Percentiles rank a stretch among this genome's conserved stretches.
Conservation (phyloP, 805 yeast species). For the Kluyveromyces siamensis region DNA sequence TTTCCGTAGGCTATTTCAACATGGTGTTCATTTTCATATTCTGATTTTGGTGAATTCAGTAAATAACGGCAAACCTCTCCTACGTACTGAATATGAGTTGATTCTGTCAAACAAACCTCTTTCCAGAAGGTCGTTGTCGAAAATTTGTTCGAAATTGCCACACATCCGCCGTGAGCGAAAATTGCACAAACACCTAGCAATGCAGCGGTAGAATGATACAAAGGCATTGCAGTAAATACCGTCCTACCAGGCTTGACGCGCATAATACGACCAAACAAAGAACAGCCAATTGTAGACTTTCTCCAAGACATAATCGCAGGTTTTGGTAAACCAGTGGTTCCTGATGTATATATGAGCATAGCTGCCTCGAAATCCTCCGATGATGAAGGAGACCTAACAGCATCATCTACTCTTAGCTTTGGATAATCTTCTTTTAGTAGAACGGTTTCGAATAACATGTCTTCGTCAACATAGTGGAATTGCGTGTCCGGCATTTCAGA, state of each 20-base stretch:
- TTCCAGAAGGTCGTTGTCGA: slow-evolving; percentile 85
- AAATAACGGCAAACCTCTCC: slow-evolving; percentile 92
- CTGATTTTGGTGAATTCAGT: slow-evolving; percentile 53
- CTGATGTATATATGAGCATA: slow-evolving; percentile 78
- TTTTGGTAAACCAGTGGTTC: slow-evolving; percentile 92
- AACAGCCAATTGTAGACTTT: slow-evolving; percentile 64
- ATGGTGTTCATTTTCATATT: slow-evolving; percentile 53
- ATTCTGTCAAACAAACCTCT: slow-evolving; percentile 59
- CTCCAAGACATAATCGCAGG: slow-evolving; percentile 92
- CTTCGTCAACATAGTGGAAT: slow-evolving; percentile 45
- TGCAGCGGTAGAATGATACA: slow-evolving; percentile 92
- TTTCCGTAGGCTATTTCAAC: slow-evolving; percentile 78
- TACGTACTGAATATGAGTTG: slow-evolving; percentile 85
- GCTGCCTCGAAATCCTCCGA: slow-evolving; percentile 56
- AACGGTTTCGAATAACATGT: slow-evolving; percentile 34
- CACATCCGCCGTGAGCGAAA: slow-evolving; percentile 58
- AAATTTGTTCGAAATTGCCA: slow-evolving; percentile 72
- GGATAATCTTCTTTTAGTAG: slow-evolving; percentile 34
- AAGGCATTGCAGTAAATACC: slow-evolving; percentile 88
- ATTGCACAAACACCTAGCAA: slow-evolving; percentile 74
- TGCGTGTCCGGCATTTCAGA: slow-evolving; percentile 31
- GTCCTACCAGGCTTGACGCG: slow-evolving; percentile 44
- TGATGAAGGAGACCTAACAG: slow-evolving; percentile 43
- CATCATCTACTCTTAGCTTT: slow-evolving; percentile 45
- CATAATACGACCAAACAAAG: slow-evolving; percentile 61